phyloP scores from a whole-genome alignment of 345 rosid species.

The Psidium guajava region DNA sequence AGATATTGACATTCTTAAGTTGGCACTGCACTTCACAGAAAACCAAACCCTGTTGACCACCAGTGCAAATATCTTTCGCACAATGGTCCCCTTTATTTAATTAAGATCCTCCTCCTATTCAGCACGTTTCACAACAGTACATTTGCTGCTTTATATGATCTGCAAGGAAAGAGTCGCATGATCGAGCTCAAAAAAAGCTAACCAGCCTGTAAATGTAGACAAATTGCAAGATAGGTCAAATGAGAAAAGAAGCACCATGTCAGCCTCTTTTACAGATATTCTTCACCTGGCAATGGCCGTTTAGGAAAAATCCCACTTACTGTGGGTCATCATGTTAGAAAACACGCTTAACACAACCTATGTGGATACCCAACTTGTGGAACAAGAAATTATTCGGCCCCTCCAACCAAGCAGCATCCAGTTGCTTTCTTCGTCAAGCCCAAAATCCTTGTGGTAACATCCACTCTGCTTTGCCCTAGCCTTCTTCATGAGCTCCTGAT shows the following conservation, averaged over 20 bases:
- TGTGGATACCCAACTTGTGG: constrained; percentile 64
- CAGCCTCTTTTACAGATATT: background rate
- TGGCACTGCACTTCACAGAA: background rate
- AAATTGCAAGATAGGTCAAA: background rate
- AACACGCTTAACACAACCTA: background rate
- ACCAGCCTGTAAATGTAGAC: background rate
- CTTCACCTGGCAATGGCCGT: background rate
- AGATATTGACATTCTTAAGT: background rate
- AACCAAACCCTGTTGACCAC: background rate
- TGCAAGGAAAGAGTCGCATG: background rate
- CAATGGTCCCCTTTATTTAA: background rate
- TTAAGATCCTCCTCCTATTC: background rate
- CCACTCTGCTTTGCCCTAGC: constrained; percentile 19
- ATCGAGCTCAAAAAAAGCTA: constrained; percentile 3
- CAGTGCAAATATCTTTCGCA: background rate
- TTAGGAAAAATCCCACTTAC: background rate
- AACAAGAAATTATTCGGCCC: constrained; percentile 53
- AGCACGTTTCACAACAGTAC: background rate
- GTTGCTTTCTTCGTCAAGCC: constrained; percentile 41
- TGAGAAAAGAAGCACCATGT: background rate
- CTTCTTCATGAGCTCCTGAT: constrained; percentile 24
- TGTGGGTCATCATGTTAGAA: background rate
- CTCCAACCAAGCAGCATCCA: constrained; percentile 93
- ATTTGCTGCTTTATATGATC: background rate
- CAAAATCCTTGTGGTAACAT: constrained; percentile 62